phyloP scores from a whole-genome alignment of 768 basidiomycete species.

The Podaxis mareebaensis region DNA sequence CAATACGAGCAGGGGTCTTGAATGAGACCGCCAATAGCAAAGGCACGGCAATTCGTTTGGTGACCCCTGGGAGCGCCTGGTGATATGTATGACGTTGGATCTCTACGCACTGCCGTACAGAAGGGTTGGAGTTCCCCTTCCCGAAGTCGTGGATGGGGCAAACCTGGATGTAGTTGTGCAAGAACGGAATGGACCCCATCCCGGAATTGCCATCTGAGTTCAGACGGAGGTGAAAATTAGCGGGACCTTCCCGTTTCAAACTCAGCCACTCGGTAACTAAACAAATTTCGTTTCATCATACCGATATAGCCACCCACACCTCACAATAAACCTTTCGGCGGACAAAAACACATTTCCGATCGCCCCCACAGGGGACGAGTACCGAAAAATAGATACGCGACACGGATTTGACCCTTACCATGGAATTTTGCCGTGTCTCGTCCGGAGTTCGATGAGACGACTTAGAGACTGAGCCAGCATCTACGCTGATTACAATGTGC shows the following conservation, averaged over 20 bases:
- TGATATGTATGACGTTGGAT: not conserved
- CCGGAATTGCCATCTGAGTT: not conserved
- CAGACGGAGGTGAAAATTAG: constrained; percentile 1
- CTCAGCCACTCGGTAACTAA: not conserved
- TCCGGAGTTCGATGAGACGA: too few relatives aligned
- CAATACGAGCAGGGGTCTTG: not conserved
- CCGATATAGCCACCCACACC: not conserved
- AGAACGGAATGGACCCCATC: not conserved
- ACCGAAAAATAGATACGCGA: not conserved
- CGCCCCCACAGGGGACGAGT: not conserved
- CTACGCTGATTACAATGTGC: not conserved
- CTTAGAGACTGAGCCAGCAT: too few relatives aligned
- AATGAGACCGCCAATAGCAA: not conserved
- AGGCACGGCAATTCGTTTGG: not conserved
- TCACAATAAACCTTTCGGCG: constrained; percentile 4
- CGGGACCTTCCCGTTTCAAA: not conserved
- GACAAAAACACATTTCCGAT: constrained; percentile 3
- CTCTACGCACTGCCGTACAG: not conserved
- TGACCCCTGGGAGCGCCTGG: not conserved
- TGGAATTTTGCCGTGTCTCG: not conserved
- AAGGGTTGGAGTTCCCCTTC: not conserved
- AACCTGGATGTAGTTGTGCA: not conserved
- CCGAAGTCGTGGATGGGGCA: not conserved
- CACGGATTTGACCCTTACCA: not conserved
- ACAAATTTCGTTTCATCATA: not conserved